Percentiles rank a stretch among this genome's conserved stretches.
phyloP scores from a whole-genome alignment of 768 basidiomycete species.

The Gelatoporia subvermispora region DNA sequence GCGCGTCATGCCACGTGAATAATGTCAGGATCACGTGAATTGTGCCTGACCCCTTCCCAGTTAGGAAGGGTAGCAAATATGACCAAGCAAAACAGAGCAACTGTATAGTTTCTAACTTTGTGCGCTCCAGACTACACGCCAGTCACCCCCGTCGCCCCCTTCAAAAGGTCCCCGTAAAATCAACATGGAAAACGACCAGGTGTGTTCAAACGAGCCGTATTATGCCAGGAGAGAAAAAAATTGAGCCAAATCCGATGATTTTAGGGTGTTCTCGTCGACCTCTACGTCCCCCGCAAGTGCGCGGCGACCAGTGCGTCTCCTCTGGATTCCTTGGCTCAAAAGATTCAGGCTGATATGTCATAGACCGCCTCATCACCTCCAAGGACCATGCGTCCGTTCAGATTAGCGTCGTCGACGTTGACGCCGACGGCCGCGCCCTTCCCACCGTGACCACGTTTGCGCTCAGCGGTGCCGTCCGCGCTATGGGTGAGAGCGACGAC shows the following conservation, averaged over 20 bases:
- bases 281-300: slow-evolving; percentile 99
- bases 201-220: slow-evolving; percentile 27
- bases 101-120: slow-evolving; percentile 29
- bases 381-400: slow-evolving; percentile 99
- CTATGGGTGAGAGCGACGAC: slow-evolving; percentile 95
- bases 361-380: slow-evolving; percentile 96
- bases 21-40: slow-evolving; percentile 13
- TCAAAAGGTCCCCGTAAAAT: slow-evolving; percentile 18
- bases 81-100: slow-evolving; percentile 18
- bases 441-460: slow-evolving; percentile 86
- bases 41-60: background rate
- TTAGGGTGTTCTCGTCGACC: slow-evolving; percentile 97
- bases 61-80: slow-evolving; percentile 11
- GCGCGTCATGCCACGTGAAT: slow-evolving; percentile 12
- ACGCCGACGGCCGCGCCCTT: slow-evolving; percentile 78
- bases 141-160: slow-evolving; percentile 15
- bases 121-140: slow-evolving; percentile 13
- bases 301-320: slow-evolving; percentile 84
- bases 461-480: slow-evolving; percentile 89
- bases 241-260: slow-evolving; percentile 1
- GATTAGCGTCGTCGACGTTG: slow-evolving; percentile 91
- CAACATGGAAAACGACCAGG: slow-evolving; percentile 90
- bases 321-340: too few relatives aligned
- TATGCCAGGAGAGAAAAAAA: too few relatives aligned
- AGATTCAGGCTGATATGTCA: background rate